Conservation (phyloP, 163 green algal genomes). For the Dunaliella salina region DNA sequence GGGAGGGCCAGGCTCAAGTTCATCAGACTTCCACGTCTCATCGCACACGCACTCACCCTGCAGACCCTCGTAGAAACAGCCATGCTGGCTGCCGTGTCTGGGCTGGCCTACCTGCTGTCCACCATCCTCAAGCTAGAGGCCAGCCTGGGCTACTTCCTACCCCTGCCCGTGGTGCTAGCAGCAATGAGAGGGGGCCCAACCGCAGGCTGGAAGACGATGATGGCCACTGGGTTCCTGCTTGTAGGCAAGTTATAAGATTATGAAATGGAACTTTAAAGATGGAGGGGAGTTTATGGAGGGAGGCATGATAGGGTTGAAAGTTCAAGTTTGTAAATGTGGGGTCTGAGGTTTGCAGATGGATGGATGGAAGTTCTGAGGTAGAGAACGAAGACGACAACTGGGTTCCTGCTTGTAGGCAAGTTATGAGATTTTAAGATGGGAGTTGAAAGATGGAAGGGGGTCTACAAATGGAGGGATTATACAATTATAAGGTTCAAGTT, state of each 20-base stretch:
- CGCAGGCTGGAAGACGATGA: conserved; percentile 59
- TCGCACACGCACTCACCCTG: not conserved
- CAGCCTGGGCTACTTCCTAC: conserved; percentile 83
- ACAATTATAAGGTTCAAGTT: no score
- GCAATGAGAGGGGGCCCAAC: conserved; percentile 45
- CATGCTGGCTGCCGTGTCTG: conserved; percentile 84
- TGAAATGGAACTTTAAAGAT: no score
- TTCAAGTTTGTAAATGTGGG: no score
- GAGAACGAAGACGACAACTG: conserved; percentile 66
- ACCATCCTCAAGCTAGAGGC: conserved; percentile 75
- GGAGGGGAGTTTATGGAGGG: no score
- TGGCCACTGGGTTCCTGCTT: conserved; percentile 75
- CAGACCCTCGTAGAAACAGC: conserved; percentile 79
- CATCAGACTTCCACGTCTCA: no score
- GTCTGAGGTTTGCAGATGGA: no score
- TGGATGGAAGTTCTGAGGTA: no score
- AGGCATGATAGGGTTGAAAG: no score
- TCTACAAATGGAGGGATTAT: no score
- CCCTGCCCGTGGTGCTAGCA: conserved; percentile 77
- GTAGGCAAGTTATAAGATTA: conserved; percentile 62
- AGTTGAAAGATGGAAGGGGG: no score
- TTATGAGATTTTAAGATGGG: no score
- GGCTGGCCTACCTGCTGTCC: conserved; percentile 75
- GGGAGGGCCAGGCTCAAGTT: no score
- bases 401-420: conserved; percentile 75